Evolutionary conservation across 2,329 filamentous ascomycete species (phyloP).

Genomic region (Thelonectria rubi): DNA sequence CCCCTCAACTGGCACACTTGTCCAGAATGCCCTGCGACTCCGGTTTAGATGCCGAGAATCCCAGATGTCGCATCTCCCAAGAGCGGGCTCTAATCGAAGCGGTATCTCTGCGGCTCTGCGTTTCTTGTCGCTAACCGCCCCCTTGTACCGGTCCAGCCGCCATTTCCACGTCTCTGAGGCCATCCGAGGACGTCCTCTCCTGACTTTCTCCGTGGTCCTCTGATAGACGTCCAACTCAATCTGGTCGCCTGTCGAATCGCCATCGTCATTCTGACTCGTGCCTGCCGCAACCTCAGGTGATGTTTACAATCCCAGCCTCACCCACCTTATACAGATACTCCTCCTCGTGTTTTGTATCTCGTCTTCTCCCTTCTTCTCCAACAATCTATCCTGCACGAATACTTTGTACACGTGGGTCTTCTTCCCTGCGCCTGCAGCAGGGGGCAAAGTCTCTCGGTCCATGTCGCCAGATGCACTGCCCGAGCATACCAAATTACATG

Average conservation of each 20-base stretch:
- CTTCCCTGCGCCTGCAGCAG: conserved; percentile 17
- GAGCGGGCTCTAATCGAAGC: background rate
- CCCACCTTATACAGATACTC: conserved; percentile 9
- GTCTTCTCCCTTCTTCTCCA: background rate
- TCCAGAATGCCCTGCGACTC: conserved; percentile 17
- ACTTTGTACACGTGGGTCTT: conserved; percentile 23
- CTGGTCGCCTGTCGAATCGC: conserved; percentile 30
- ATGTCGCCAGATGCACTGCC: conserved; percentile 8
- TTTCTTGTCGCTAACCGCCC: background rate
- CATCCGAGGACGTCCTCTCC: conserved; percentile 18
- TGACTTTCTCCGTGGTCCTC: conserved; percentile 6
- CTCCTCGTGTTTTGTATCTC: conserved; percentile 10
- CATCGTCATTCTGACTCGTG: conserved; percentile 26
- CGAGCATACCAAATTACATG: conserved; percentile 4
- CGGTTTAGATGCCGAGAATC: conserved; percentile 16
- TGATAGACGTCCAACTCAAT: conserved; percentile 9
- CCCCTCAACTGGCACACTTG: conserved; percentile 27
- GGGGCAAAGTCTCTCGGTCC: conserved; percentile 11
- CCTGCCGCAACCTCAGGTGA: conserved; percentile 28
- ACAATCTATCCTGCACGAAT: background rate
- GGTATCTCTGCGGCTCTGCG: conserved; percentile 19
- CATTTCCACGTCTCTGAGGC: conserved; percentile 1
- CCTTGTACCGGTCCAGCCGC: background rate
- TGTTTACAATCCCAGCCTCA: conserved; percentile 20
- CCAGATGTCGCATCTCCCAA: conserved; percentile 17